Conservation (phyloP, 345 rosid species). For the Ceriops zippeliana region DNA sequence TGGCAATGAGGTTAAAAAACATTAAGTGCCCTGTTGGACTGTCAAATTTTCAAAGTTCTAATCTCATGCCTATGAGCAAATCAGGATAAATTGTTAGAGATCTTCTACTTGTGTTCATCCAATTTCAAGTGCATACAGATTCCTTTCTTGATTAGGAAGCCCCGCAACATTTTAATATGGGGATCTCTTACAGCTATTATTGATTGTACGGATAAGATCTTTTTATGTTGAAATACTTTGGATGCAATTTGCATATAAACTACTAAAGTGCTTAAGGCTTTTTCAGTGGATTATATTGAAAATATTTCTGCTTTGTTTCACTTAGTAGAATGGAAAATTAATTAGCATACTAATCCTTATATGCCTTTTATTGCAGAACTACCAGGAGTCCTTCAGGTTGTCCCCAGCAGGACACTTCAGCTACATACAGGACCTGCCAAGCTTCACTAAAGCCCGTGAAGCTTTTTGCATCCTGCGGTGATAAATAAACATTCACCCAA, state of each 20-base stretch:
- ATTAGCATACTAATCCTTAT: background rate
- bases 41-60: no score
- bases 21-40: no score
- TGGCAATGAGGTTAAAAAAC: no score
- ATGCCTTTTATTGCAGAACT: slow-evolving; percentile 44
- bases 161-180: background rate
- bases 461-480: background rate
- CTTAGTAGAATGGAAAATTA: background rate
- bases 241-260: no score
- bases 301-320: background rate
- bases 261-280: no score
- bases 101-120: background rate
- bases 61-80: no score
- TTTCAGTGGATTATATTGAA: no score
- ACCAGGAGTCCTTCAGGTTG: slow-evolving; percentile 90
- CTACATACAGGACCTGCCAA: slow-evolving; percentile 52
- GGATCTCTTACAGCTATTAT: no score
- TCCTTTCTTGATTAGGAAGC: no score
- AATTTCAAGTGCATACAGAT: background rate
- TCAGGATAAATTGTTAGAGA: no score
- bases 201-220: no score
- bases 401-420: slow-evolving; percentile 55
- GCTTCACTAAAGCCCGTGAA: slow-evolving; percentile 25
- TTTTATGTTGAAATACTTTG: no score
- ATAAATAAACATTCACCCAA: background rate